A percentile compares a stretch with the other conserved stretches of the same genome.
Conservation (phyloP, 345 rosid species). For the Citrus inodora region DNA sequence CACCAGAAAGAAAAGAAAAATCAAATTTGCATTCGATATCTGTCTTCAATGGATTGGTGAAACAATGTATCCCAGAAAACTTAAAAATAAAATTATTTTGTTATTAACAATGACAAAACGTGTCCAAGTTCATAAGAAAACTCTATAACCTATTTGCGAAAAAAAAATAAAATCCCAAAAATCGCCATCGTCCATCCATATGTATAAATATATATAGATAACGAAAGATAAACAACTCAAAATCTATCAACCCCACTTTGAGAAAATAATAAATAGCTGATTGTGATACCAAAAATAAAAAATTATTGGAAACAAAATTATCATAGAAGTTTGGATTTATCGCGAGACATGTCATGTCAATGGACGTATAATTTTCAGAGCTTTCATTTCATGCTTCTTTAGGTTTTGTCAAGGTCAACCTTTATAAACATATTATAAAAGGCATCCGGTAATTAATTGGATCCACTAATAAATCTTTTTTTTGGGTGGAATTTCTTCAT, state of each 20-base stretch:
- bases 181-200: neutral
- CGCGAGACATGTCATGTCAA: neutral
- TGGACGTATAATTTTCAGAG: neutral
- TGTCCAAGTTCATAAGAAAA: neutral
- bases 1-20: no score
- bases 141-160: neutral
- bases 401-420: conserved; percentile 1
- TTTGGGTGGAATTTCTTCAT: neutral
- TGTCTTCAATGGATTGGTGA: no score
- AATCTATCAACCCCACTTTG: neutral
- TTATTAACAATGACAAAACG: neutral
- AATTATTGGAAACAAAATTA: neutral
- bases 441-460: neutral
- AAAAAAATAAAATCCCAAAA: neutral
- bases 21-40: no score
- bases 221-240: neutral
- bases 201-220: no score
- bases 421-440: neutral
- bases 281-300: neutral
- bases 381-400: neutral
- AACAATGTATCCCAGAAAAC: no score
- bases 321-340: neutral
- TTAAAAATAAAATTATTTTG: neutral
- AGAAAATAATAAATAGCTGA: neutral
- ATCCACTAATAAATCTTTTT: neutral